These are phyloP conservation scores for Stentor roeselii DNA, from an alignment of 73 alveolate species.

Conservation along the genomic window DNA sequence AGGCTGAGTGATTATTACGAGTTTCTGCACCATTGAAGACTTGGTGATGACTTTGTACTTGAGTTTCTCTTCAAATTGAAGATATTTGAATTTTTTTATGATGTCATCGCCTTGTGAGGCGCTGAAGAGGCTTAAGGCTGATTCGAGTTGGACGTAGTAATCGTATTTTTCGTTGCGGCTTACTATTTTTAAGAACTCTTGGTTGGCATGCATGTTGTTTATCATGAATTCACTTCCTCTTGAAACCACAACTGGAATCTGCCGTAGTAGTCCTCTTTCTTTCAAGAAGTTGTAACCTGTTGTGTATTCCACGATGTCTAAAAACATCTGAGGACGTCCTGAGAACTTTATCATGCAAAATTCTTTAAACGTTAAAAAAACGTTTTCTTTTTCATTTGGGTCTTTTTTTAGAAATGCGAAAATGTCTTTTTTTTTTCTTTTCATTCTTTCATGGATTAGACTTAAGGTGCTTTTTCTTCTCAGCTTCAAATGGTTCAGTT, in stretches of 20 bases:
- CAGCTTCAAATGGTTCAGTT: not conserved
- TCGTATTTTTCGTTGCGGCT: not conserved
- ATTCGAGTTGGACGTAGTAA: not conserved
- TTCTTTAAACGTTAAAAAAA: not conserved
- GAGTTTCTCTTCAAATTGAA: not conserved
- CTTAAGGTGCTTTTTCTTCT: slow-evolving; percentile 18
- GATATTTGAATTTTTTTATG: not conserved
- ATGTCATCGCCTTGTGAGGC: not conserved
- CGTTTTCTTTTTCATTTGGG: not conserved
- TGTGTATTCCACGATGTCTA: not conserved
- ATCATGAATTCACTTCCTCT: not conserved
- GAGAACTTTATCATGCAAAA: not conserved
- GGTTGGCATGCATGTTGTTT: not conserved
- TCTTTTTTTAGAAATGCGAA: not conserved
- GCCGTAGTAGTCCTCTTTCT: not conserved
- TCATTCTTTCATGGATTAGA: not conserved
- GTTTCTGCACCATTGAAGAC: not conserved
- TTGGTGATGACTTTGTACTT: not conserved
- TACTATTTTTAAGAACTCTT: not conserved
- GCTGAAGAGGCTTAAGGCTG: not conserved
- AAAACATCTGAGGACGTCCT: slow-evolving; percentile 15
- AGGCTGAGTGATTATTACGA: not conserved
- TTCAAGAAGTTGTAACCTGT: not conserved
- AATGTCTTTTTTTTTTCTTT: not conserved
- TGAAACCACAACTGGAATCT: not conserved